Evolutionary conservation across 371 early-diverging fungal species (phyloP).

Genomic region (Enterocytospora artemiae): DNA sequence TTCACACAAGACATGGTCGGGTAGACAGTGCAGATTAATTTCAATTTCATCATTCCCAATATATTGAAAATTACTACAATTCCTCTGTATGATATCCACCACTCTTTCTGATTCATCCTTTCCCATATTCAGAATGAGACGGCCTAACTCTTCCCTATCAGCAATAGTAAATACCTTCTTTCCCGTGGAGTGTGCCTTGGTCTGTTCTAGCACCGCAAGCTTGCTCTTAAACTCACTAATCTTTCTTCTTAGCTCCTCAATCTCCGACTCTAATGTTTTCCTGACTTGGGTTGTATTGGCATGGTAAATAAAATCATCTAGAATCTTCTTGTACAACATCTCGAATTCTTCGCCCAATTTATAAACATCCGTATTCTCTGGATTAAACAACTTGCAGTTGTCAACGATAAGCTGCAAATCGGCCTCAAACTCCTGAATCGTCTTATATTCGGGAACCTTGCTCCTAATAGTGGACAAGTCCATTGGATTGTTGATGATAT

Average conservation of each 20-base stretch:
- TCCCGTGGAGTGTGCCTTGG: neutral
- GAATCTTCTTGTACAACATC: conserved; percentile 22
- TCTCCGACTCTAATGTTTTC: conserved; percentile 21
- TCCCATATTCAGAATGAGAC: conserved; percentile 27
- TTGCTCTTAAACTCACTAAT: conserved; percentile 46
- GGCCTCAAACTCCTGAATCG: conserved; percentile 40
- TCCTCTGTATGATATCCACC: conserved; percentile 37
- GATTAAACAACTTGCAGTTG: conserved; percentile 86
- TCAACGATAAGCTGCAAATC: conserved; percentile 61
- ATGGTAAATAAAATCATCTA: too few relatives aligned
- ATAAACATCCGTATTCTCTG: conserved; percentile 72
- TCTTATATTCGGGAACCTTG: conserved; percentile 40
- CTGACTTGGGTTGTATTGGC: too few relatives aligned
- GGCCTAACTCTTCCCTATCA: conserved; percentile 39
- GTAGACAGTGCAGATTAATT: conserved; percentile 42
- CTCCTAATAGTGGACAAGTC: conserved; percentile 46
- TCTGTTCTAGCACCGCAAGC: conserved; percentile 40
- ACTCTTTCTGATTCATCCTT: conserved; percentile 31
- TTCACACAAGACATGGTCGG: conserved; percentile 45
- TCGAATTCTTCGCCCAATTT: conserved; percentile 50
- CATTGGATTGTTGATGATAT: conserved; percentile 54
- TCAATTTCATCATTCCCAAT: conserved; percentile 50
- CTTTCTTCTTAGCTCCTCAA: conserved; percentile 48
- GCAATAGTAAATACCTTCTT: conserved; percentile 25
- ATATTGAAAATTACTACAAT: conserved; percentile 23